phyloP scores from a whole-genome alignment of 2,329 filamentous ascomycete species.

The Colletotrichum simmondsii region DNA sequence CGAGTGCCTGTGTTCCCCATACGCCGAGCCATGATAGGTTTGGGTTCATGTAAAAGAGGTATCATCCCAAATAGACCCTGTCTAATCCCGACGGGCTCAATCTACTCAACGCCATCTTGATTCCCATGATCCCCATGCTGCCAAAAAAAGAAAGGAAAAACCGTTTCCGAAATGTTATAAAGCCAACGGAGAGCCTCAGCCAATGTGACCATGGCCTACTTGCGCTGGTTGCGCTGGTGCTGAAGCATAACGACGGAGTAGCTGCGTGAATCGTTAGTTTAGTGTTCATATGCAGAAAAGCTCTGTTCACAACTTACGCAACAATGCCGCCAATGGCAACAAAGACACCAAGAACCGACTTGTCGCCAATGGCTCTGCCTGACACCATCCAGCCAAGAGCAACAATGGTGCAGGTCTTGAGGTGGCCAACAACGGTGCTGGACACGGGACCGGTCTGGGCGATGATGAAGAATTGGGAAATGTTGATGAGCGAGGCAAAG shows the following conservation, averaged over 20 bases:
- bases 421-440: conserved; percentile 73
- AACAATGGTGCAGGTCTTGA: conserved; percentile 75
- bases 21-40: conserved; percentile 28
- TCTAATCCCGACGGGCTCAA: conserved; percentile 15
- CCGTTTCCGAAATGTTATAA: conserved; percentile 7
- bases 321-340: conserved; percentile 68
- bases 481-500: conserved; percentile 73
- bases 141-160: conserved; percentile 7
- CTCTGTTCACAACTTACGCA: conserved; percentile 54
- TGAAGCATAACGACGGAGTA: conserved; percentile 61
- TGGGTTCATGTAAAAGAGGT: conserved; percentile 26
- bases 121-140: neutral
- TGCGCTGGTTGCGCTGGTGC: conserved; percentile 43
- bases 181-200: neutral
- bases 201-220: conserved; percentile 9
- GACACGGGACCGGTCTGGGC: conserved; percentile 71
- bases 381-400: conserved; percentile 69
- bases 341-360: conserved; percentile 64
- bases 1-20: neutral
- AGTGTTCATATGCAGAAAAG: neutral
- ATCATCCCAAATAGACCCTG: conserved; percentile 24
- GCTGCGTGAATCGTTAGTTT: conserved; percentile 41
- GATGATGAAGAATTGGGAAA: conserved; percentile 72
- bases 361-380: conserved; percentile 66
- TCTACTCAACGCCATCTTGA: conserved; percentile 17